Conservation (phyloP, 2,329 filamentous ascomycete species). For the Fusarium piperis region DNA sequence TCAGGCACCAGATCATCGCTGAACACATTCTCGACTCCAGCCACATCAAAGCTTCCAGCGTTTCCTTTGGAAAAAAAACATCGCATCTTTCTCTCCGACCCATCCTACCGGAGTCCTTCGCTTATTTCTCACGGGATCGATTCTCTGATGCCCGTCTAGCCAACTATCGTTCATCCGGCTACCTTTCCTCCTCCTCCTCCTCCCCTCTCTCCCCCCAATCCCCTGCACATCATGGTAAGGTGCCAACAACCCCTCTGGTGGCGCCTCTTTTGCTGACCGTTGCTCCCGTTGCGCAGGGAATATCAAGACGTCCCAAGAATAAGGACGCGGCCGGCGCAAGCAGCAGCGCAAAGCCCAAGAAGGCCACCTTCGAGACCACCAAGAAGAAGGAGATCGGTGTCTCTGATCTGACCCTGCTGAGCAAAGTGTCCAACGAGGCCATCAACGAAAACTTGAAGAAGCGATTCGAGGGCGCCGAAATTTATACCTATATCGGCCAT, state of each 20-base stretch:
- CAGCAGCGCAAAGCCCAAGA: conserved; percentile 78
- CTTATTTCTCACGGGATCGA: conserved; percentile 14
- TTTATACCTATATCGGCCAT: conserved; percentile 99
- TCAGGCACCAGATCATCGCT: conserved; percentile 48
- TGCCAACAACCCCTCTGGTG: conserved; percentile 19
- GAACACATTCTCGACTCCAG: conserved; percentile 41
- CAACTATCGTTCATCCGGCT: conserved; percentile 19
- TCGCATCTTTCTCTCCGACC: conserved; percentile 33
- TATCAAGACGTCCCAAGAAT: conserved; percentile 54
- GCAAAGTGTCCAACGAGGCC: conserved; percentile 98
- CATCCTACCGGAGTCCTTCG: conserved; percentile 14
- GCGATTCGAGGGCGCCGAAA: conserved; percentile 95
- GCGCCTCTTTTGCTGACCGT: conserved; percentile 24
- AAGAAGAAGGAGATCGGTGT: conserved; percentile 99
- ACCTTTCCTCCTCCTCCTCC: conserved; percentile 27
- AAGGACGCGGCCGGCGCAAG: conserved; percentile 50
- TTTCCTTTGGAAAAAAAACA: conserved; percentile 33
- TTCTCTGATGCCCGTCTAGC: conserved; percentile 42
- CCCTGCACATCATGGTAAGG: conserved; percentile 48
- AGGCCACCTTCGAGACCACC: conserved; percentile 92
- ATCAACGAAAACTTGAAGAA: conserved; percentile 99
- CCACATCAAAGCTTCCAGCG: conserved; percentile 42
- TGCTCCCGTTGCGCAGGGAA: conserved; percentile 44
- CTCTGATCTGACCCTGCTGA: conserved; percentile 95
- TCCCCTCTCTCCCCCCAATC: conserved; percentile 23